Evolutionary conservation across 2,329 filamentous ascomycete species (phyloP).

Genomic region (Pseudocercospora macadamiae): DNA sequence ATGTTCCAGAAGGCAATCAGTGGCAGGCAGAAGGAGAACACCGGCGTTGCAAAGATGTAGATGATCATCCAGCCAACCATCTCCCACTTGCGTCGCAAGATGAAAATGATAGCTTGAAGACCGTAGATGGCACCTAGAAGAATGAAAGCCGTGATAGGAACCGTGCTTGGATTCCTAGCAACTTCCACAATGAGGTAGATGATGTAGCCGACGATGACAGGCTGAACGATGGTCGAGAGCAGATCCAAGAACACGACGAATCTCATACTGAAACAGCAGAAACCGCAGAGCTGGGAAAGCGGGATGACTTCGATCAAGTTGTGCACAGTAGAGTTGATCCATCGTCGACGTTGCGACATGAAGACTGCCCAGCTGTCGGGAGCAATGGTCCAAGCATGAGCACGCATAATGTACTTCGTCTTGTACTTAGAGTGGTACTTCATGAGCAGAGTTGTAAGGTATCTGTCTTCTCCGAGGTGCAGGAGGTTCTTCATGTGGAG

Average conservation of each 20-base stretch:
- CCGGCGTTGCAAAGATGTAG: constrained; percentile 85
- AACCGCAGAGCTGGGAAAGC: constrained; percentile 91
- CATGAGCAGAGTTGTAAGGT: constrained; percentile 88
- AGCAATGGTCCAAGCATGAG: constrained; percentile 95
- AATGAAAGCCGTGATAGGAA: constrained; percentile 86
- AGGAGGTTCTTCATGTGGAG: constrained; percentile 98
- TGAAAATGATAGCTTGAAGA: constrained; percentile 92
- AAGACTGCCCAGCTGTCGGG: constrained; percentile 94
- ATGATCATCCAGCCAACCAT: constrained; percentile 99
- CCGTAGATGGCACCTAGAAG: constrained; percentile 95
- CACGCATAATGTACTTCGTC: constrained; percentile 93
- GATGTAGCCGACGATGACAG: constrained; percentile 88
- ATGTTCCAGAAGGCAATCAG: constrained; percentile 98
- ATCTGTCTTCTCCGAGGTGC: constrained; percentile 96
- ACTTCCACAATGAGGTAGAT: constrained; percentile 83
- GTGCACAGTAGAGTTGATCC: constrained; percentile 99
- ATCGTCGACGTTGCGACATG: constrained; percentile 95
- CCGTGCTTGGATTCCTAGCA: constrained; percentile 60
- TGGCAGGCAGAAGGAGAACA: constrained; percentile 88
- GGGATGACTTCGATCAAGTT: constrained; percentile 96
- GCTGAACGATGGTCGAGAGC: constrained; percentile 87
- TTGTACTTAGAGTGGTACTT: constrained; percentile 94
- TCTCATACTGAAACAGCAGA: constrained; percentile 99
- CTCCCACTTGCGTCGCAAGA: constrained; percentile 94
- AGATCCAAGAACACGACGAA: constrained; percentile 96